phyloP scores from a whole-genome alignment of 1,284 basidiomycete species.

The Ustilago loliicola region DNA sequence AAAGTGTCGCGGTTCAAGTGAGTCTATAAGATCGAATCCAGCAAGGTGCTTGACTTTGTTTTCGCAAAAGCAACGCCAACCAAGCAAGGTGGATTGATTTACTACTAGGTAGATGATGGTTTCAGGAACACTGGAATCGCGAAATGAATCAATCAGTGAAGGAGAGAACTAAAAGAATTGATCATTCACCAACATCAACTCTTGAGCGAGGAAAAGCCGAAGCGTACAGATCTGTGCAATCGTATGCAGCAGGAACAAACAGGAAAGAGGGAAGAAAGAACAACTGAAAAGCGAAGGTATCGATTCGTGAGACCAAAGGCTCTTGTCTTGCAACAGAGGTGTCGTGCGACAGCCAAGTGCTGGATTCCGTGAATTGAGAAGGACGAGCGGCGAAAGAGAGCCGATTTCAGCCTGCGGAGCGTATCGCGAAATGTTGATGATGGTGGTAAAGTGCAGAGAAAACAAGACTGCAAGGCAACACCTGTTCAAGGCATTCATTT shows the following conservation, averaged over 20 bases:
- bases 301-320: neutral
- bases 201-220: slow-evolving; percentile 14
- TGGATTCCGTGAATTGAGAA: neutral
- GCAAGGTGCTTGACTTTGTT: neutral
- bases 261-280: neutral
- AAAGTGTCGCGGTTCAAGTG: neutral
- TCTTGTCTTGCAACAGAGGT: neutral
- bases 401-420: neutral
- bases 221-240: slow-evolving; percentile 30
- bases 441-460: slow-evolving; percentile 3
- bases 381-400: neutral
- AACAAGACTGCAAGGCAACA: neutral
- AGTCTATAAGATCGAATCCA: neutral
- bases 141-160: slow-evolving; percentile 39
- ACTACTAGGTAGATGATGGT: neutral
- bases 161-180: slow-evolving; percentile 40
- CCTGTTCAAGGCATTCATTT: neutral
- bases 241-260: slow-evolving; percentile 7
- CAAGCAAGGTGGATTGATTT: neutral
- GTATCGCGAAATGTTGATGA: neutral
- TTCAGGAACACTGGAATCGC: slow-evolving; percentile 31
- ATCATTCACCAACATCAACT: slow-evolving; percentile 57
- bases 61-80: neutral
- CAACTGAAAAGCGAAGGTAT: neutral
- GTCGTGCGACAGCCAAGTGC: neutral